These are phyloP conservation scores for Abortiporus biennis DNA, from an alignment of 1,284 basidiomycete species.

Conservation along the genomic window DNA sequence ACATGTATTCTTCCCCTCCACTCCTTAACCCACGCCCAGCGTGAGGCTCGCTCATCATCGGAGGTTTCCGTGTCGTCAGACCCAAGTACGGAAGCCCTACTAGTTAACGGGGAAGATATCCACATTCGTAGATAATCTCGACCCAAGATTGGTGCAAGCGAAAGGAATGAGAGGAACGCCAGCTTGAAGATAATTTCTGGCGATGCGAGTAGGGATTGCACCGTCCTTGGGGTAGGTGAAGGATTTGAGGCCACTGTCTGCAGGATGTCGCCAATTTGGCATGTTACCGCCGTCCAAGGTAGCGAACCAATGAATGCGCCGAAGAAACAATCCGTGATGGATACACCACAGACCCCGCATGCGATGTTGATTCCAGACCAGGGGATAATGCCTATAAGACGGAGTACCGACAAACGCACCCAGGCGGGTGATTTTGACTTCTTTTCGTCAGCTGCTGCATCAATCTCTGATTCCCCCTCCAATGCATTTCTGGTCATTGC, in stretches of 20 bases:
- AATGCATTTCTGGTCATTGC: constrained; percentile 73
- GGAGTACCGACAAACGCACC: constrained; percentile 80
- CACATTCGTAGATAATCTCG: constrained; percentile 55
- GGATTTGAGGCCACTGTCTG: constrained; percentile 70
- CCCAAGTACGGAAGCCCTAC: constrained; percentile 1
- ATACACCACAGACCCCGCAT: constrained; percentile 83
- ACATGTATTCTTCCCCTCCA: constrained; percentile 47
- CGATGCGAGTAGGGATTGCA: constrained; percentile 65
- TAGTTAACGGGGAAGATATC: constrained; percentile 31
- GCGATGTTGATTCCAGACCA: constrained; percentile 96
- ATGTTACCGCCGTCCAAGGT: constrained; percentile 83
- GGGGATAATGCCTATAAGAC: constrained; percentile 85
- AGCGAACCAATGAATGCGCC: constrained; percentile 77
- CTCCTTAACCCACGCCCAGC: constrained; percentile 56
- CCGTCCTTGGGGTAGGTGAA: constrained; percentile 59
- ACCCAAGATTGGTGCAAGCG: constrained; percentile 71
- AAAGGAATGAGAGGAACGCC: constrained; percentile 65
- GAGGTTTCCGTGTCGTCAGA: neutral
- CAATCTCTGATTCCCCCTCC: constrained; percentile 36
- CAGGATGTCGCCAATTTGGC: constrained; percentile 82
- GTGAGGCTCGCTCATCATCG: constrained; percentile 36
- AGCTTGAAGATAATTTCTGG: constrained; percentile 72
- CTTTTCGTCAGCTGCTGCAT: constrained; percentile 25
- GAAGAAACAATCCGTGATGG: constrained; percentile 66
- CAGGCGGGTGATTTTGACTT: constrained; percentile 58